Conservation (phyloP, 2,329 filamentous ascomycete species). For the Lachnellula hyalina region DNA sequence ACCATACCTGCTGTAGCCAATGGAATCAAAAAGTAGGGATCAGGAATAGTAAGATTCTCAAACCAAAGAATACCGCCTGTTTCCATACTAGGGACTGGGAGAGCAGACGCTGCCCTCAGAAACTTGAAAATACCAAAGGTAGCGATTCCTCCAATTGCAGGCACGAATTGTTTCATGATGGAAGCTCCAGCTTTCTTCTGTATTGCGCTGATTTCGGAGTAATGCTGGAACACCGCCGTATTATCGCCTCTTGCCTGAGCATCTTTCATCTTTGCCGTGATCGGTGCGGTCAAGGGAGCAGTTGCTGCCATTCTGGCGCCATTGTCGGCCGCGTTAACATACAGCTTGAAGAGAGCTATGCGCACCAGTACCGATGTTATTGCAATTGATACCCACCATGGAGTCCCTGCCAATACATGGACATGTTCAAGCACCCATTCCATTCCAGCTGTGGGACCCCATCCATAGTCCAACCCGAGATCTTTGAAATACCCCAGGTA, state of each 20-base stretch:
- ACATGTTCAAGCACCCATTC: constrained; percentile 77
- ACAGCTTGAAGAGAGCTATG: constrained; percentile 58
- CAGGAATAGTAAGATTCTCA: constrained; percentile 64
- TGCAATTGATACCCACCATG: constrained; percentile 78
- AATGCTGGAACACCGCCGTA: constrained; percentile 40
- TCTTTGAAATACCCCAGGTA: constrained; percentile 76
- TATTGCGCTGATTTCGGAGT: constrained; percentile 44
- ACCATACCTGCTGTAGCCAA: constrained; percentile 54
- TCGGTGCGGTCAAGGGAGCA: constrained; percentile 49
- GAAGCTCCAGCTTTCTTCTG: constrained; percentile 51
- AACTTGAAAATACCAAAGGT: constrained; percentile 78
- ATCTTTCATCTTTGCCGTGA: constrained; percentile 49
- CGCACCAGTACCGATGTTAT: constrained; percentile 62
- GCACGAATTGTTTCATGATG: constrained; percentile 44
- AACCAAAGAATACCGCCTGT: constrained; percentile 73
- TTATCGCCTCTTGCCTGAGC: constrained; percentile 39
- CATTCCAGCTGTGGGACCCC: constrained; percentile 67
- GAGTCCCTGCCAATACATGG: constrained; percentile 67
- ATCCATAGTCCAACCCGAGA: constrained; percentile 84
- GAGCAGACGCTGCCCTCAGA: constrained; percentile 63
- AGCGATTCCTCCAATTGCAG: constrained; percentile 61
- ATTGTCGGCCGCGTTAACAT: constrained; percentile 56
- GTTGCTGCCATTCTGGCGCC: constrained; percentile 57
- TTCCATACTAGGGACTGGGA: constrained; percentile 78
- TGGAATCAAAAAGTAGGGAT: constrained; percentile 76